Base-by-base conservation (phyloP, 129 eudicot genomes). In the Flaveria sonorensis region DNA sequence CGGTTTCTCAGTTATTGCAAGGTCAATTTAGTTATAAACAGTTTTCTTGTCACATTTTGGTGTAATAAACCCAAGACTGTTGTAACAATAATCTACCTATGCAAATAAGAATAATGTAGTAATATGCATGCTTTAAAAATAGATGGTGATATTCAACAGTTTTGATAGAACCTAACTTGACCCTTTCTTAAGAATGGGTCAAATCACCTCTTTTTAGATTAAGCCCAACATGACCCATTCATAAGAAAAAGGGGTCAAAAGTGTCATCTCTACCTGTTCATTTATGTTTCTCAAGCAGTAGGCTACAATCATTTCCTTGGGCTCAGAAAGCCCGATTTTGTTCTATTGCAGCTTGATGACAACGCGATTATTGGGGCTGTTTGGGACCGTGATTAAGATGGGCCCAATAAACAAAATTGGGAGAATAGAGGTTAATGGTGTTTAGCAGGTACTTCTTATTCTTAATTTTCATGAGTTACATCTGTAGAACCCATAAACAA, bases 341-440 rank as follows among this genome's bases (percentile, higher is more conserved):
- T 56, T 68, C 59, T 56, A 56, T 69, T 70, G 76, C 81, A 55
- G 76, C 52, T 60, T 71, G 42, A 70, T 10, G 26, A 61, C 42
- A 15, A 21, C 36, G 12, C 21, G 51, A 69, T 69, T 26, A 16
- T 42, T 15, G 61, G 60, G 18, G 61, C 73, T 55, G 51, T 48
- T 76, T 50, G 55, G 72, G 80, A 64, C 40, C 21, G 24, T 5
- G 50, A 66, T 3, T 66, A n/a, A 66, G 71, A 40, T n/a, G 69
- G 12, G 45, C 50, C 67, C 5, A 45, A 15, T 23, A 66, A 66
- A 43, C 71, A 28, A 48, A 69, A 45, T 40, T 36, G 11, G 50
- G 82, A 70, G 50, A 46, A 24, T 28, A 47, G 76, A 71, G 57
- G 71, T 46, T 59, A 70, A 45, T 78, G 19, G 60, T 69, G 76